phyloP scores from a whole-genome alignment of 208 protist genomes.

The Trypanosoma vivax region DNA sequence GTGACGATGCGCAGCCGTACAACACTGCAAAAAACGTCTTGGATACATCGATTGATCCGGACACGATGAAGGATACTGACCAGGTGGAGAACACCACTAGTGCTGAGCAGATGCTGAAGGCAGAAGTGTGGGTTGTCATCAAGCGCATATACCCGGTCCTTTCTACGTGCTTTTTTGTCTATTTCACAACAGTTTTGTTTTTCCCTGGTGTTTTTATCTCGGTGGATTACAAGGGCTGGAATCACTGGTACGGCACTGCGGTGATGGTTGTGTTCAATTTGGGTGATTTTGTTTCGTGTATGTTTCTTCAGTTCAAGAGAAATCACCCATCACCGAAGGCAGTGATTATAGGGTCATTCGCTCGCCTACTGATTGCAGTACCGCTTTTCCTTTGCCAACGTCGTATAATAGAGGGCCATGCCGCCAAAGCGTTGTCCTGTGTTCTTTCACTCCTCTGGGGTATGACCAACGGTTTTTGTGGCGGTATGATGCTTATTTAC shows the following conservation, averaged over 20 bases:
- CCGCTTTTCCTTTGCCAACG: slow-evolving; percentile 58
- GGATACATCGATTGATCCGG: slow-evolving; percentile 32
- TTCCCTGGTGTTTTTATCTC: slow-evolving; percentile 70
- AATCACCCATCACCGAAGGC: slow-evolving; percentile 34
- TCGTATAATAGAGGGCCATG: slow-evolving; percentile 30
- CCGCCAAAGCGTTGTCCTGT: slow-evolving; percentile 47
- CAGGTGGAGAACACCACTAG: slow-evolving; percentile 49
- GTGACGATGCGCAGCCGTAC: not conserved
- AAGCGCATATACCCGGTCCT: slow-evolving; percentile 66
- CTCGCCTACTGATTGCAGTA: slow-evolving; percentile 43
- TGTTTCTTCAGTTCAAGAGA: slow-evolving; percentile 31
- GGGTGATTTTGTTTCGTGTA: slow-evolving; percentile 47
- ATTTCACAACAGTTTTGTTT: slow-evolving; percentile 48
- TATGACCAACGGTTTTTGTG: slow-evolving; percentile 78
- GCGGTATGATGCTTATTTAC: slow-evolving; percentile 60
- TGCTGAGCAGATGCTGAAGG: slow-evolving; percentile 53
- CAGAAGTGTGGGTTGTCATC: slow-evolving; percentile 30
- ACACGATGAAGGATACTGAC: slow-evolving; percentile 44
- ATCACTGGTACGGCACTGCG: slow-evolving; percentile 51
- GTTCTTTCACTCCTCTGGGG: slow-evolving; percentile 41
- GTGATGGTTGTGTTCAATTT: slow-evolving; percentile 53
- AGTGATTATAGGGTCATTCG: slow-evolving; percentile 38
- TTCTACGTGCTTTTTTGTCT: slow-evolving; percentile 49
- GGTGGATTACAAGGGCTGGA: slow-evolving; percentile 14
- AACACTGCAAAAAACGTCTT: slow-evolving; percentile 22